A percentile compares a stretch with the other conserved stretches of the same genome.
Conservation (phyloP, 1,284 basidiomycete species). For the Moniliophthora roreri region DNA sequence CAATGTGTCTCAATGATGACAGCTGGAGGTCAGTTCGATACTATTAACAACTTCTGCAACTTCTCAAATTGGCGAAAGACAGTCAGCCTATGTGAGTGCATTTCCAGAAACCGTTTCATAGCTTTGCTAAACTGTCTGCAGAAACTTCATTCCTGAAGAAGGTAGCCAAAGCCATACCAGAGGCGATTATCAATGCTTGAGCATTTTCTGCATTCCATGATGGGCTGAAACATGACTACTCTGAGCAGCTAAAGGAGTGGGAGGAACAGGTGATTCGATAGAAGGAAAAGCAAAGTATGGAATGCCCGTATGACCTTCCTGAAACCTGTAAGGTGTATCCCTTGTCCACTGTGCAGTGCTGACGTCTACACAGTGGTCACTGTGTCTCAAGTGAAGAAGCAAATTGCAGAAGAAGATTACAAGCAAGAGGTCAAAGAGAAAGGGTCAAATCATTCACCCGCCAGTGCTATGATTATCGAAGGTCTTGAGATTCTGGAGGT, state of each 20-base stretch:
- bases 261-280: neutral
- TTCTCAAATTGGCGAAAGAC: neutral
- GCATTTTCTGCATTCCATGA: neutral
- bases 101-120: neutral
- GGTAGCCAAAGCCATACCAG: neutral
- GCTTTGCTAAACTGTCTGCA: neutral
- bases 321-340: too few relatives aligned
- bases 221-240: neutral
- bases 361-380: too few relatives aligned
- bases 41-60: neutral
- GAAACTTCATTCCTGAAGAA: neutral
- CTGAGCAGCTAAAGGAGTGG: neutral
- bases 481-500: too few relatives aligned
- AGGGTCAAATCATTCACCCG: too few relatives aligned
- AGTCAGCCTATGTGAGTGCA: neutral
- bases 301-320: too few relatives aligned
- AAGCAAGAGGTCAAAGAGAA: too few relatives aligned
- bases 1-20: neutral
- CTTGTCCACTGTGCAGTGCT: too few relatives aligned
- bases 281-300: too few relatives aligned
- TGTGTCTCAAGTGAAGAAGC: too few relatives aligned
- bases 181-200: neutral
- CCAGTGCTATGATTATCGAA: too few relatives aligned
- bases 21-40: neutral
- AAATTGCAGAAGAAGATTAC: too few relatives aligned